Base-by-base conservation (phyloP, 1,284 basidiomycete genomes). In the Melampsora larici-populina region DNA sequence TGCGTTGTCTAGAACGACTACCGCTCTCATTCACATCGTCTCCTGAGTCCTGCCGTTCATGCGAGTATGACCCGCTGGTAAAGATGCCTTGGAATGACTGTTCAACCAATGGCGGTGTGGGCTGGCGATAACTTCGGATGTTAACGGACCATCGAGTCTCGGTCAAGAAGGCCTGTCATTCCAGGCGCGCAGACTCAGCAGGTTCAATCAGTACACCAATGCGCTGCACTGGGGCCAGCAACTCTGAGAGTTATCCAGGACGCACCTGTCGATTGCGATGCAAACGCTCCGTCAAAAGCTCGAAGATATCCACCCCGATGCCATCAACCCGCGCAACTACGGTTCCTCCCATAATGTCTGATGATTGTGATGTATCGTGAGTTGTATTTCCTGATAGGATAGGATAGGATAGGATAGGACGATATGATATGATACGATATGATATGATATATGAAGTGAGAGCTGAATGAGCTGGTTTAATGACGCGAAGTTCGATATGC, bases 211-310 rank as follows among this genome's bases (percentile, higher is more conserved):
- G 51, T 24, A 55, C 4, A 55, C 13, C 51, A 55, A 18, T 13
- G 4, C 18, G 17, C 17, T 24, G 2, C 51, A 24, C 17, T 24
- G 17, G 51, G 51, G 51, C 24, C 24, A 3, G 17, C 17, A 55
- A 24, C 17, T 11, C 11, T 49, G 21, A 49, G 51, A 15, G 24
- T 21, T 6, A 55, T 55, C 24, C 24, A 24, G 46, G 40, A 31
- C 72, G 51, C 17, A 75, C 72, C 72, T 75, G 72, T 24, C 66
- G 72, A 66, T 75, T 49, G 49, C 64, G 72, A 43, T 51, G 3
- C n/a, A 75, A 66, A 36, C 72, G 72, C n/a, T 67, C 72, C 11
- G 51, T 17, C 51, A 75, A 31, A 15, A 75, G 64, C 36, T 75
- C 62, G 21, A 75, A 75, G 17, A 49, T 48, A 67, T 75, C 72